phyloP scores from a whole-genome alignment of 768 basidiomycete species.

The Rickenella mellea region DNA sequence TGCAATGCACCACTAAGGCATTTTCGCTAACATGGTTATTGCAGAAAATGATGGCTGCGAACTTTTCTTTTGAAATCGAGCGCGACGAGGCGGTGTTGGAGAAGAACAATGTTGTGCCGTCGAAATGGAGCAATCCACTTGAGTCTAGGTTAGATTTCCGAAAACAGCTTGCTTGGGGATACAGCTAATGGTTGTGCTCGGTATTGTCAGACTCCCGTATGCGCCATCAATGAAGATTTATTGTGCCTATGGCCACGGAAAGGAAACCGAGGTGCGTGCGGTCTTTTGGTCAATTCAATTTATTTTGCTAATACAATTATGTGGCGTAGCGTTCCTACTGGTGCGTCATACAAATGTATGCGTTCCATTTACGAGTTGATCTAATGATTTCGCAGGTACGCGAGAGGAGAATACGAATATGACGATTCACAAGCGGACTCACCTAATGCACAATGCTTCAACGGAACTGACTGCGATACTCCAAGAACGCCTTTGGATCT shows the following conservation, averaged over 20 bases:
- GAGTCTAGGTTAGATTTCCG: constrained; percentile 48
- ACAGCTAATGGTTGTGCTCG: background rate
- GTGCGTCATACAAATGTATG: constrained; percentile 26
- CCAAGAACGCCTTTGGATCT: constrained; percentile 40
- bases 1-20: background rate
- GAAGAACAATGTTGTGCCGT: constrained; percentile 61
- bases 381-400: constrained; percentile 42
- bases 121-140: constrained; percentile 89
- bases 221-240: constrained; percentile 90
- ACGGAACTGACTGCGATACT: constrained; percentile 36
- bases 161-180: background rate
- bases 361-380: background rate
- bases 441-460: constrained; percentile 32
- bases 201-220: constrained; percentile 55
- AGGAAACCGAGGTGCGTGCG: constrained; percentile 87
- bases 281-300: constrained; percentile 3
- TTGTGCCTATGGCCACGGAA: constrained; percentile 92
- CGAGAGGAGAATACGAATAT: constrained; percentile 57
- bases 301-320: constrained; percentile 2
- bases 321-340: constrained; percentile 69
- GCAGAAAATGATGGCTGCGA: constrained; percentile 72
- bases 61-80: constrained; percentile 89
- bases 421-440: constrained; percentile 46
- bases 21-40: background rate
- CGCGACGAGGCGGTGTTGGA: constrained; percentile 53